Base-by-base conservation (phyloP, 805 yeast genomes). In the Saturnispora zaruensis region DNA sequence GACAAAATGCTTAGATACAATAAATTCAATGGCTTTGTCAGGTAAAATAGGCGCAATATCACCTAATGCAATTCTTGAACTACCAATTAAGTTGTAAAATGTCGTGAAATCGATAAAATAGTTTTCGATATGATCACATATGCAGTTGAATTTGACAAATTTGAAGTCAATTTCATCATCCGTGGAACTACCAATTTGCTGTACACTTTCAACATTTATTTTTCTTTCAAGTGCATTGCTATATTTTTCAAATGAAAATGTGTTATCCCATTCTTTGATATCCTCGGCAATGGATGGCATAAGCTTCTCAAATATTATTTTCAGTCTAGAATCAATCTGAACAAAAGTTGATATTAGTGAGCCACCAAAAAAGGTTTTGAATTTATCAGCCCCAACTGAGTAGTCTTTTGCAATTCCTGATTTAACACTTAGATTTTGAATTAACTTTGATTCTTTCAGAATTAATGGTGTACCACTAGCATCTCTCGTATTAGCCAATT, bases 11-110 rank as follows among this genome's bases (percentile, higher is more conserved):
- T 41, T 41, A 5, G 34, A 43, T 1, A 57, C 13, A 1, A 56
- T 48, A 5, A 33, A 23, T 4, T 42, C 33, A 11, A 57, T 18
- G 5, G 60, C 18, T 14, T n/a, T 41, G n/a, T 25, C 21, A 2
- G 64, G 62, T 9, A 58, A 47, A 32, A 61, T 53, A 2, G 56
- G 55, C 8, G 55, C 21, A 11, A 52, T 37, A 6, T n/a, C 13
- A 2, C 11, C 6, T 34, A 55, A 40, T 8, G 40, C 20, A n/a
- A 33, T 5, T 2, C 41, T 24, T 28, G 54, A 58, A 3, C 20
- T 38, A 7, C 26, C 50, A 14, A 57, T 8, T 6, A 24, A 20
- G 2, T 25, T n/a, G 3, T 14, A 28, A 8, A 54, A 51, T 2
- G 34, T 23, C 4, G 54, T 54, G 43, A 55, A 59, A 38, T 49